These are phyloP conservation scores for Phialophora chinensis DNA, from an alignment of 2,329 filamentous ascomycete genomes.

Conservation along the genomic window DNA sequence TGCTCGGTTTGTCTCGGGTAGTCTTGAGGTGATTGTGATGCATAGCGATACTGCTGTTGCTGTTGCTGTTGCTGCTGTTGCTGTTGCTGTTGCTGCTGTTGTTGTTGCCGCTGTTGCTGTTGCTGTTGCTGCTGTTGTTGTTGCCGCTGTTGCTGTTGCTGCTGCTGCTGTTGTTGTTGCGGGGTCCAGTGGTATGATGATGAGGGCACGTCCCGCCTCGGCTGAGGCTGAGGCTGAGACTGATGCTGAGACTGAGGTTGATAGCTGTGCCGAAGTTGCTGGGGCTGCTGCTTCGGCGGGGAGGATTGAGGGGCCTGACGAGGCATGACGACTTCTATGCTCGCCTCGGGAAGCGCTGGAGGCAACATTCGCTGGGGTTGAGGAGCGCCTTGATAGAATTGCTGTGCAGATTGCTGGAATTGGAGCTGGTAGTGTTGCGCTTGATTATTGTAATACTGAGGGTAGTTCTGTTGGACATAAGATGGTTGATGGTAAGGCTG, in stretches of 20 bases:
- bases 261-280: background rate
- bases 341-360: background rate
- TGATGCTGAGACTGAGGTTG: constrained; percentile 19
- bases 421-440: constrained; percentile 42
- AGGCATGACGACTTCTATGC: background rate
- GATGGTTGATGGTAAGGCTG: constrained; percentile 20
- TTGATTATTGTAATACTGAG: constrained; percentile 50
- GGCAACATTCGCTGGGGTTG: constrained; percentile 10
- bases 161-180: constrained; percentile 3
- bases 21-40: constrained; percentile 43
- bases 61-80: background rate
- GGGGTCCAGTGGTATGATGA: background rate
- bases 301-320: constrained; percentile 8
- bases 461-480: constrained; percentile 38
- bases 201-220: background rate
- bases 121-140: background rate
- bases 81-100: background rate
- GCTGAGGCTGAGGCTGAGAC: background rate
- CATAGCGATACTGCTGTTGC: constrained; percentile 16
- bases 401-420: constrained; percentile 44
- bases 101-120: background rate
- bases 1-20: constrained; percentile 12
- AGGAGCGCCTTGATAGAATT: constrained; percentile 25
- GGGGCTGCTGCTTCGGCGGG: background rate
- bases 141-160: background rate